Evolutionary conservation across 2,329 filamentous ascomycete species (phyloP).

Genomic region (Trichophyton equinum): DNA sequence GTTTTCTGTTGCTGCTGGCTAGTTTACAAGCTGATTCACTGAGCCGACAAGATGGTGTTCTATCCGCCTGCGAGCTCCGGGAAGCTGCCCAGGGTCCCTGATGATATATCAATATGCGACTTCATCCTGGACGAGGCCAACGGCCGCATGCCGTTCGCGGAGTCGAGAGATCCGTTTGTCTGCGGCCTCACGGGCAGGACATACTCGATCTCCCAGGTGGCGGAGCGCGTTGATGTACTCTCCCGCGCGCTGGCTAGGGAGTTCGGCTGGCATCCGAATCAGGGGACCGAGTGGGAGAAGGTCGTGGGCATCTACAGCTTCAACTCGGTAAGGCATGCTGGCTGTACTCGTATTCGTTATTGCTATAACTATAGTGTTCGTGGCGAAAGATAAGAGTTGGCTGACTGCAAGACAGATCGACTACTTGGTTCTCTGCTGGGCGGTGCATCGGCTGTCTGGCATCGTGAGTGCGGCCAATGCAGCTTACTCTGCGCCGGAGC

Average conservation of each 20-base stretch:
- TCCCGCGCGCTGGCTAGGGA: conserved; percentile 57
- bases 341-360: no score
- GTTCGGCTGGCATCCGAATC: conserved; percentile 56
- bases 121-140: conserved; percentile 65
- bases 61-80: conserved; percentile 29
- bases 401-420: conserved; percentile 45
- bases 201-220: conserved; percentile 51
- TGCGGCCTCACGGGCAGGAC: conserved; percentile 61
- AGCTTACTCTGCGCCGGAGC: conserved; percentile 55
- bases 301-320: conserved; percentile 65
- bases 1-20: no score
- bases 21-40: neutral
- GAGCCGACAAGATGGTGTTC: conserved; percentile 35
- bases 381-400: no score
- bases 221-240: conserved; percentile 52
- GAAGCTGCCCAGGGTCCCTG: conserved; percentile 47
- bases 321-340: conserved; percentile 50
- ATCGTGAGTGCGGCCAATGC: conserved; percentile 64
- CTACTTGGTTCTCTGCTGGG: conserved; percentile 59
- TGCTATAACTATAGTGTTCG: no score
- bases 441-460: conserved; percentile 61
- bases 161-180: conserved; percentile 59
- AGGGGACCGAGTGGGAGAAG: conserved; percentile 69
- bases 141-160: conserved; percentile 50
- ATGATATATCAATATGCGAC: conserved; percentile 60